Base-by-base conservation (phyloP, 495 filamentous ascomycete genomes). In the Penicillium riverlandense region DNA sequence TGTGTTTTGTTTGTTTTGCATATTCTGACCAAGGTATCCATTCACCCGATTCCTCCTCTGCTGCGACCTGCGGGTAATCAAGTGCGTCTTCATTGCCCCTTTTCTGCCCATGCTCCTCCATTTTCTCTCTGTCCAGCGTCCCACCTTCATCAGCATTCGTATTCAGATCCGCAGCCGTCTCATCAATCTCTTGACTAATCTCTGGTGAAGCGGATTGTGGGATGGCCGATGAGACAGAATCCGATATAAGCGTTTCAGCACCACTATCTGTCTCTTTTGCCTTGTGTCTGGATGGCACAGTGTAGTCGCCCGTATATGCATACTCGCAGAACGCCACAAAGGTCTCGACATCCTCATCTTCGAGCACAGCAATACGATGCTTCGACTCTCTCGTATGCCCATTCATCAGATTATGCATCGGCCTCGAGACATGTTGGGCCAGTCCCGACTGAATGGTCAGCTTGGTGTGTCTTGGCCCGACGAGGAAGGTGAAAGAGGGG, bases 241-340 rank as follows among this genome's bases (percentile, higher is more conserved):
- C 52, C 6, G 60, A 48, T 13, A 54, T 54, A 36, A 54, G 33
- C 28, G 39, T 29, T 57, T 48, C 11, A 44, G 27, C 11, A 50
- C 45, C 5, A 41, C 22, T 6, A 22, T 22, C 53, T 5, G 54
- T 48, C n/a, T 56, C 46, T 12, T 35, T 29, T 4, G 28, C 37
- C 15, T 40, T 48, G 31, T 39, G 46, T 27, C 31, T 35, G 4
- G 27, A 42, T n/a, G 63, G 69, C 15, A 69, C 64, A 13, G 40
- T 61, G 37, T 76, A 76, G 35, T 75, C 62, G 8, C 72, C 70
- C 1, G 65, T 68, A 41, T 76, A 76, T 37, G 70, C 70, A 62
- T 72, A 75, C 43, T 74, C 66, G 49, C 61, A 69, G 41, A 74
- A 70, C 3, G 68, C 66, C 28, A 69, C 61, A 39, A 76, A 74